These are phyloP conservation scores for Ganoderma sinense DNA, from an alignment of 1,284 basidiomycete species.

Conservation along the genomic window DNA sequence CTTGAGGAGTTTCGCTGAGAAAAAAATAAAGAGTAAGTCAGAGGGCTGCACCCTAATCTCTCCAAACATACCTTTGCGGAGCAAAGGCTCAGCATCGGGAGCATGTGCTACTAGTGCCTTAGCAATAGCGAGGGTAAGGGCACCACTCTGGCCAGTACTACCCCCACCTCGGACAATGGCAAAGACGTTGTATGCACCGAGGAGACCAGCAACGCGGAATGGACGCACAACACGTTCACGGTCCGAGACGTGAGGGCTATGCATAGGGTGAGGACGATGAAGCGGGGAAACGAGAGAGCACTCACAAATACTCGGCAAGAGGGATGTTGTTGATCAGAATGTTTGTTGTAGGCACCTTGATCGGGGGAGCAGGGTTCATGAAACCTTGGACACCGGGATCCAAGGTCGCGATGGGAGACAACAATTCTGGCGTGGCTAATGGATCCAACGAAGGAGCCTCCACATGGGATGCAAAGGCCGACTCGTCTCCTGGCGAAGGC, in stretches of 20 bases:
- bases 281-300: neutral
- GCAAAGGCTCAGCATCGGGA: constrained; percentile 67
- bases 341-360: constrained; percentile 40
- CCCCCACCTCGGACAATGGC: constrained; percentile 91
- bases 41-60: neutral
- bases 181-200: constrained; percentile 95
- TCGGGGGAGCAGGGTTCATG: constrained; percentile 24
- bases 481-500: constrained; percentile 29
- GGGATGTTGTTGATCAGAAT: constrained; percentile 89
- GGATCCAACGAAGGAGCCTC: constrained; percentile 10
- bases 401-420: constrained; percentile 15
- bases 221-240: constrained; percentile 86
- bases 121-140: constrained; percentile 85
- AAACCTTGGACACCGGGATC: constrained; percentile 24
- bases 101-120: constrained; percentile 82
- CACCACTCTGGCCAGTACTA: constrained; percentile 90
- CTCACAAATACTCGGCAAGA: constrained; percentile 78
- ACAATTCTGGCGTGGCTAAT: constrained; percentile 12
- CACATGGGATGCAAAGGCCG: constrained; percentile 3
- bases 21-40: constrained; percentile 10
- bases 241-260: constrained; percentile 67
- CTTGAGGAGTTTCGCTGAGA: constrained; percentile 82
- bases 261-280: neutral
- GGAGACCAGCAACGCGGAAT: constrained; percentile 83
- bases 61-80: constrained; percentile 69